A percentile compares a stretch with the other conserved stretches of the same genome.
These are phyloP conservation scores for Trypanosoma mega DNA, from an alignment of 208 protist species.

Conservation along the genomic window DNA sequence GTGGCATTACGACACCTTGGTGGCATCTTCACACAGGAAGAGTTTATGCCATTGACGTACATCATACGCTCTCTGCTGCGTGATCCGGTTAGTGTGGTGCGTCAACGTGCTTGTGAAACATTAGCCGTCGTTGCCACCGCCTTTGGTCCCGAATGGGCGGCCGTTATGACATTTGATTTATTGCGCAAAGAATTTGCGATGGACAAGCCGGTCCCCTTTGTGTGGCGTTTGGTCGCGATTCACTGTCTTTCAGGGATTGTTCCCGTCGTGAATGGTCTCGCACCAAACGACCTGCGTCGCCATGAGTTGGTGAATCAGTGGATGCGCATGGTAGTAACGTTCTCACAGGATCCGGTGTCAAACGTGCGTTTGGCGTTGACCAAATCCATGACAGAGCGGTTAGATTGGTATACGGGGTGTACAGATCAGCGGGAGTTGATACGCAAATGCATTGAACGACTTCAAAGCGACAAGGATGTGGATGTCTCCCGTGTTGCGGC, in stretches of 20 bases:
- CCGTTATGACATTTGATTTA: conserved; percentile 50
- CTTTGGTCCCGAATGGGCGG: conserved; percentile 68
- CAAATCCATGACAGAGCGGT: conserved; percentile 39
- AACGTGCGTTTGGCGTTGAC: conserved; percentile 70
- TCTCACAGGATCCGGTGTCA: conserved; percentile 52
- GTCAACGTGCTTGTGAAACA: conserved; percentile 43
- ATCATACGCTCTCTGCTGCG: conserved; percentile 52
- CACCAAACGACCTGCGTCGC: conserved; percentile 41
- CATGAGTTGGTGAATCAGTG: conserved; percentile 48
- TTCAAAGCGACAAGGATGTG: conserved; percentile 54
- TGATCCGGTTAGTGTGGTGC: conserved; percentile 72
- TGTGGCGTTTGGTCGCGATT: conserved; percentile 57
- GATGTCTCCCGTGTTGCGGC: conserved; percentile 39
- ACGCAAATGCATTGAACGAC: conserved; percentile 33
- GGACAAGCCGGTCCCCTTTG: conserved; percentile 28
- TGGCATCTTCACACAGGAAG: conserved; percentile 32
- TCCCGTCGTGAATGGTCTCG: conserved; percentile 44
- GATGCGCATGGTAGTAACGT: conserved; percentile 39
- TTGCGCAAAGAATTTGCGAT: conserved; percentile 49
- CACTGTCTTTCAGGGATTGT: conserved; percentile 57
- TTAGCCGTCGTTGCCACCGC: conserved; percentile 38
- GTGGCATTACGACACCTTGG: conserved; percentile 49
- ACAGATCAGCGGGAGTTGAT: conserved; percentile 25
- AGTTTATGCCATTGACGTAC: conserved; percentile 47
- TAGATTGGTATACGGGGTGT: conserved; percentile 41